Base-by-base conservation (phyloP, 2,329 filamentous ascomycete species). In the Diplodia intermedia region DNA sequence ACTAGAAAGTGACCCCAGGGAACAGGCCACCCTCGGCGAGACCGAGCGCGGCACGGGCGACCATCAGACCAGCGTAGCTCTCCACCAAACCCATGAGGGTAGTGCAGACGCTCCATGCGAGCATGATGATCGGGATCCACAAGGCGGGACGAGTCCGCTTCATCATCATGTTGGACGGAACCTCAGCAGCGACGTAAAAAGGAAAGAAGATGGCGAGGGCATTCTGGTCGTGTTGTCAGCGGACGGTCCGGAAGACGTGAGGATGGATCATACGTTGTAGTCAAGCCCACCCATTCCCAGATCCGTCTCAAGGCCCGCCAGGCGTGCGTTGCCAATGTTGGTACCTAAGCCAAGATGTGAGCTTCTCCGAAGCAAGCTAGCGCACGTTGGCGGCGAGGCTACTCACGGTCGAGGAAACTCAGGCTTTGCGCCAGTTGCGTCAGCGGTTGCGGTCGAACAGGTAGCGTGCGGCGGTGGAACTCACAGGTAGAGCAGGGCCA, bases 141-240 rank as follows among this genome's bases (percentile, higher is more conserved):
- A 78, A 72, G 38, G 73, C 75, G 0, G 86, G 86, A 2, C 85
- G 85, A 0, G 87, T 85, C 1, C 83, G 81, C 71, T 89, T 89
- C 29, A 89, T 79, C 4, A 89, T 77, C 69, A 89, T 85, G 71
- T 89, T 89, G 70, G 85, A 88, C 0, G 87, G 88, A 1, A 79
- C 80, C 69, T 83, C 82, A 66, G 83, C 80, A 5, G 79, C 73
- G 5, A 81, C 79, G 68, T 83, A 84, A 0, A 79, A 79, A 61
- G 83, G 82, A 73, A 91, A 91, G 77, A 90, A 91, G 0, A 90
- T 76, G 0, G 88, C 91, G 63, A 91, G 73, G n/a, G 60, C 60
- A 40, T 52, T 63, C 63, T 66, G 20, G 20, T 18, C 82, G 8
- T 78, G 75, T 40, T 79, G 74, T 74, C 81, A 82, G 74, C 81